Percentiles rank a stretch among this genome's conserved stretches.
Conservation (phyloP, 2,329 filamentous ascomycete genomes). For the Pseudocercospora fijiensis region DNA sequence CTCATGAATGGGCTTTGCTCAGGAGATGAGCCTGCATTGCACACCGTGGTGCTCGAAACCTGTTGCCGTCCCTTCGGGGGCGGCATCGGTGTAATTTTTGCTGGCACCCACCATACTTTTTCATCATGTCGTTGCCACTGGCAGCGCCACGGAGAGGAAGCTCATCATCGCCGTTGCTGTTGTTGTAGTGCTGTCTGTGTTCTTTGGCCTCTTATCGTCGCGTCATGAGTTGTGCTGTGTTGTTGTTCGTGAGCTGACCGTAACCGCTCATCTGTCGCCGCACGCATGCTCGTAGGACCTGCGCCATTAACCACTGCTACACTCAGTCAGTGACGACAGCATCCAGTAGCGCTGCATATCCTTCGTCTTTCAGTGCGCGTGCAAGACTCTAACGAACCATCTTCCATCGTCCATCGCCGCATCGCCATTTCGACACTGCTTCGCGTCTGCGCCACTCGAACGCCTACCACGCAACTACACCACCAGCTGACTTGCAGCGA, state of each 20-base stretch:
- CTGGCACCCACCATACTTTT: constrained; percentile 10
- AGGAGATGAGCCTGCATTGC: constrained; percentile 3
- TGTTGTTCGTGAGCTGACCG: neutral
- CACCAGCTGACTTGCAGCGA: neutral
- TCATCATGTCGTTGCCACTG: constrained; percentile 13
- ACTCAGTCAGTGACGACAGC: neutral
- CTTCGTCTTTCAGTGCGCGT: neutral
- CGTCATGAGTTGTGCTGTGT: neutral
- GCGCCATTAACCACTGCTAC: neutral
- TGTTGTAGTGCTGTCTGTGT: neutral
- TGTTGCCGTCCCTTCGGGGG: neutral
- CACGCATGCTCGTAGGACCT: neutral
- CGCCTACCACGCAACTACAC: neutral
- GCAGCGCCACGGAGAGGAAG: constrained; percentile 15
- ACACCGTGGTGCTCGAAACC: neutral
- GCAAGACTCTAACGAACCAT: neutral
- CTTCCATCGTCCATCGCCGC: neutral
- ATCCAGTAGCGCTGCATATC: neutral
- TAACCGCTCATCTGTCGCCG: neutral
- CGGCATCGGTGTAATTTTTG: constrained; percentile 11
- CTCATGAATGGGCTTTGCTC: neutral
- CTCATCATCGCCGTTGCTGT: neutral
- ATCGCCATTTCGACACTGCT: neutral
- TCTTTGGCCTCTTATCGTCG: neutral
- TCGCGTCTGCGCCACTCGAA: neutral